Conservation (phyloP, 257 asterid species). For the Scutellaria barbata region DNA sequence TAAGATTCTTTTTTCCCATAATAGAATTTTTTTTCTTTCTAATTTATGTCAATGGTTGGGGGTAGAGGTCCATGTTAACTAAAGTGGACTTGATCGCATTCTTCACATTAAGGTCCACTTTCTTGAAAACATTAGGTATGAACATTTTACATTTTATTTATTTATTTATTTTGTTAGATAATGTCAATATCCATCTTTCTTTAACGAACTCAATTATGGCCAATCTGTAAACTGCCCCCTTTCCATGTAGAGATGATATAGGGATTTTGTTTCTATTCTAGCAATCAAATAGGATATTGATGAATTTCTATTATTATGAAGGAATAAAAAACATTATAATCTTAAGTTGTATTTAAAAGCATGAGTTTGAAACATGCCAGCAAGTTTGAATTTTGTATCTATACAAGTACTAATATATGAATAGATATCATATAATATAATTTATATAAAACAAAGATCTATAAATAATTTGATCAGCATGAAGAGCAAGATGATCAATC, state of each 20-base stretch:
- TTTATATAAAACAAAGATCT: too few relatives aligned
- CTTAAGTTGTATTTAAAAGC: too few relatives aligned
- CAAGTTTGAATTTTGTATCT: too few relatives aligned
- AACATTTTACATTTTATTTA: too few relatives aligned
- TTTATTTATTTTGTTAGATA: conserved; percentile 35
- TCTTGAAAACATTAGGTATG: conserved; percentile 35
- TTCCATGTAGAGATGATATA: conserved; percentile 26
- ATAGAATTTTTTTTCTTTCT: conserved; percentile 7
- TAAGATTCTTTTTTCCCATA: conserved; percentile 45
- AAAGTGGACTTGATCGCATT: conserved; percentile 37
- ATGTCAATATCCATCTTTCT: conserved; percentile 36
- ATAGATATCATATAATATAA: too few relatives aligned
- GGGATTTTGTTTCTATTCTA: conserved; percentile 41
- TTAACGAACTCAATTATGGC: conserved; percentile 30
- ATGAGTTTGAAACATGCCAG: too few relatives aligned
- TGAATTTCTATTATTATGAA: conserved; percentile 27
- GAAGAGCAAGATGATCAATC: too few relatives aligned
- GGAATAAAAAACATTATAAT: neutral
- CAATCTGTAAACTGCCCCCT: conserved; percentile 39
- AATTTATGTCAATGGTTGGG: conserved; percentile 29
- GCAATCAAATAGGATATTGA: conserved; percentile 28
- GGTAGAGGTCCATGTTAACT: conserved; percentile 39
- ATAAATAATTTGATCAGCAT: too few relatives aligned
- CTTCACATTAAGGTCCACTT: conserved; percentile 29
- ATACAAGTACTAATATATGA: too few relatives aligned